A percentile compares a stretch with the other conserved stretches of the same genome.
phyloP scores from a whole-genome alignment of 306 rosid genomes.

The Sphenostylis stenocarpa region DNA sequence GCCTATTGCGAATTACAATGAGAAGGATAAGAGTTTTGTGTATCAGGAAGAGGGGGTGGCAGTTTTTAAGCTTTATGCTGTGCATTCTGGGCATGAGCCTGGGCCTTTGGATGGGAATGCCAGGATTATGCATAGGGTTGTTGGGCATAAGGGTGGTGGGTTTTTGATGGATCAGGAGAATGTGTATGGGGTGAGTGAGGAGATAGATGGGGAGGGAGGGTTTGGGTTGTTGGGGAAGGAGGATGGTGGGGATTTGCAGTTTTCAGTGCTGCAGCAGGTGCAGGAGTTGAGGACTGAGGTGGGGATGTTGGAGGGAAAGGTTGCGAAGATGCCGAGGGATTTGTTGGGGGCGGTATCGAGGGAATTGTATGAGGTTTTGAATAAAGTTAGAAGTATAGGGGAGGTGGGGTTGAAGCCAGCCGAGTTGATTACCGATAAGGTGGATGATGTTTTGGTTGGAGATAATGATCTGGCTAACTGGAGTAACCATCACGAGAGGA shows the following conservation, averaged over 20 bases:
- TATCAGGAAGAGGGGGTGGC: conserved; percentile 96
- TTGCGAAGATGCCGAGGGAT: conserved; percentile 64
- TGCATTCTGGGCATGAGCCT: conserved; percentile 97
- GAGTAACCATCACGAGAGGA: conserved; percentile 74
- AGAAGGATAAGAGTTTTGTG: conserved; percentile 95
- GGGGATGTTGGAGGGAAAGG: conserved; percentile 73
- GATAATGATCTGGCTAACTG: conserved; percentile 97
- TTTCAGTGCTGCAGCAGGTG: conserved; percentile 81
- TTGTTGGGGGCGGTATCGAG: conserved; percentile 72
- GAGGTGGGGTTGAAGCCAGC: conserved; percentile 57
- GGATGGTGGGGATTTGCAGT: conserved; percentile 84
- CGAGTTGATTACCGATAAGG: conserved; percentile 67
- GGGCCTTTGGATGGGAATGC: conserved; percentile 99
- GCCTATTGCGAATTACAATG: conserved; percentile 92
- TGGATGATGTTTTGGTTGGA: conserved; percentile 82
- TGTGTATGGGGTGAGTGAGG: conserved; percentile 91
- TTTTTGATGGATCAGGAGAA: conserved; percentile 79
- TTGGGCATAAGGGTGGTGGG: conserved; percentile 84
- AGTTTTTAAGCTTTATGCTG: conserved; percentile 87
- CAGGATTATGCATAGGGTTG: conserved; percentile 93
- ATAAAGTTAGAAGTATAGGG: conserved; percentile 71
- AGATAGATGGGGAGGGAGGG: conserved; percentile 68
- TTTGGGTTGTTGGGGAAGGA: conserved; percentile 86
- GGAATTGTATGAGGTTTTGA: conserved; percentile 75
- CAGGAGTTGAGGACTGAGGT: conserved; percentile 84